A percentile compares a stretch with the other conserved stretches of the same genome.
Conservation (phyloP, 129 eudicot species). For the Calendula officinalis region DNA sequence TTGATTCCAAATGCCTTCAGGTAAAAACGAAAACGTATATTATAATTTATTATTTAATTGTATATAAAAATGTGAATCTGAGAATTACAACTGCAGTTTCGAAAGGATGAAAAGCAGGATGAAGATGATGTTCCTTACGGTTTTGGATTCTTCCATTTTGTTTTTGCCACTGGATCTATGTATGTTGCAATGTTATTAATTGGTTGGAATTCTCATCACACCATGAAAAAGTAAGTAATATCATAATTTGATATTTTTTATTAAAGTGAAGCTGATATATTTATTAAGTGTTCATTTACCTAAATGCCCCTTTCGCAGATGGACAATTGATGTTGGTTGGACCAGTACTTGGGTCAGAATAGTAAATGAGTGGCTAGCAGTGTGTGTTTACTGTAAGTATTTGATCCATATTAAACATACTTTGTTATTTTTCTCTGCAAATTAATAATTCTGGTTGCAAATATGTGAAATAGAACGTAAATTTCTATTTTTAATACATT, state of each 20-base stretch:
- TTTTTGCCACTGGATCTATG: conserved; percentile 87
- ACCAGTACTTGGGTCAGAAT: conserved; percentile 92
- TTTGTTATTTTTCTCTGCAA: not conserved
- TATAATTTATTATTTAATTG: too few species aligned
- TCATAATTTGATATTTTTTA: not conserved
- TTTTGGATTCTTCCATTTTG: conserved; percentile 82
- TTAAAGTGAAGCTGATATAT: not conserved
- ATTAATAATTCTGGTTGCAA: too few species aligned
- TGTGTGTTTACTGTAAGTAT: conserved; percentile 69
- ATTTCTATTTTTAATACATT: too few species aligned
- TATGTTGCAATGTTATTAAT: conserved; percentile 79
- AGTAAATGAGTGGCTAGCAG: conserved; percentile 89
- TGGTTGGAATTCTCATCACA: conserved; percentile 75
- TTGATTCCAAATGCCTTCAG: conserved; percentile 88
- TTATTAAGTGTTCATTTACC: conserved; percentile 8
- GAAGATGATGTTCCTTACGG: conserved; percentile 86
- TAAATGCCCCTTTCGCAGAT: conserved; percentile 35
- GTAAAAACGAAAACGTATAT: conserved; percentile 22
- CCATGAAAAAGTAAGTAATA: conserved; percentile 63
- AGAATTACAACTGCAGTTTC: conserved; percentile 50
- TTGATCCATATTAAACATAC: not conserved
- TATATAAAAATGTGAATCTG: too few species aligned
- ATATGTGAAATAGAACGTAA: too few species aligned
- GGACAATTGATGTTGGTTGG: conserved; percentile 91
- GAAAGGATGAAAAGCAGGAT: conserved; percentile 52